phyloP scores from a whole-genome alignment of 2,329 filamentous ascomycete genomes.

The Cercospora sojina region DNA sequence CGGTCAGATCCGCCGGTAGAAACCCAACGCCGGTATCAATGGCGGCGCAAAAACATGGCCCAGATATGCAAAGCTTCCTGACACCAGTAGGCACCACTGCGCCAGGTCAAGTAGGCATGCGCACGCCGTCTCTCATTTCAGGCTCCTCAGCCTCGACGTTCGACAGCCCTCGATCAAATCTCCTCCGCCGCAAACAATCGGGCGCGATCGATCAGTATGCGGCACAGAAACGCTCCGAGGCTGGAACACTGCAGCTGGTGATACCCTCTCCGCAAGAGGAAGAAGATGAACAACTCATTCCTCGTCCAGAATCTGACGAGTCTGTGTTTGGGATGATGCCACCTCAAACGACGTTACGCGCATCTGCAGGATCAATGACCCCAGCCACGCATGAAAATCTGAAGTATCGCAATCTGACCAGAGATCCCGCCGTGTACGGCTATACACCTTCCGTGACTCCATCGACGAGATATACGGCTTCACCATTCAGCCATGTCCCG shows the following conservation, averaged over 20 bases:
- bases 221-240: slow-evolving; percentile 26
- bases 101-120: slow-evolving; percentile 32
- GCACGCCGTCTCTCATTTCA: slow-evolving; percentile 51
- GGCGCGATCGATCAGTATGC: slow-evolving; percentile 43
- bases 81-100: slow-evolving; percentile 12
- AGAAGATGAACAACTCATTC: not conserved
- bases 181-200: slow-evolving; percentile 48
- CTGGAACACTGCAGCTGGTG: slow-evolving; percentile 17
- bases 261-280: slow-evolving; percentile 1
- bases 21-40: slow-evolving; percentile 21
- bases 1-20: slow-evolving; percentile 21
- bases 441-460: slow-evolving; percentile 68
- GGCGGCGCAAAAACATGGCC: slow-evolving; percentile 11
- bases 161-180: slow-evolving; percentile 47
- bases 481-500: slow-evolving; percentile 73
- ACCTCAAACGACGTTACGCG: slow-evolving; percentile 13
- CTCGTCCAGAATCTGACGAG: slow-evolving; percentile 26
- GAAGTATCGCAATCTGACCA: slow-evolving; percentile 13
- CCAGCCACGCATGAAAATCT: slow-evolving; percentile 6
- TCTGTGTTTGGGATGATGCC: slow-evolving; percentile 33
- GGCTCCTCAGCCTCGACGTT: slow-evolving; percentile 49
- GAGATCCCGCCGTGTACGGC: slow-evolving; percentile 26
- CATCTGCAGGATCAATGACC: not conserved
- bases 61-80: slow-evolving; percentile 13
- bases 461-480: slow-evolving; percentile 73